These are phyloP conservation scores for Caryopteris hybrid DNA, from an alignment of 305 asterid genomes.

Conservation along the genomic window DNA sequence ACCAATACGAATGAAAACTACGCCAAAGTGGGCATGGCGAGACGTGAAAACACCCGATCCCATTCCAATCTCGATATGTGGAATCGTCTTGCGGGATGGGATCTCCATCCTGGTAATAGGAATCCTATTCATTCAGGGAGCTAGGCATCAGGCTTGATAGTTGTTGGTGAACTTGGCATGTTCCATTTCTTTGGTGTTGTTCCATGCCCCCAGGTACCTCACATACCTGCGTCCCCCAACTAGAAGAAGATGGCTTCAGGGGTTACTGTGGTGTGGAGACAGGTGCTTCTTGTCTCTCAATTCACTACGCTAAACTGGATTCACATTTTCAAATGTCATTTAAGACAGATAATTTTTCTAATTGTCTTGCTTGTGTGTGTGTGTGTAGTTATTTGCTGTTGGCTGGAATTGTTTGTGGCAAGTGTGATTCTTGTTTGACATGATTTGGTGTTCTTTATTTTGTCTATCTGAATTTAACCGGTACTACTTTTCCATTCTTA, in stretches of 20 bases:
- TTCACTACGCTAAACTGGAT: background rate
- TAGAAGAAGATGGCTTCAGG: no score
- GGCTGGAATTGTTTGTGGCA: background rate
- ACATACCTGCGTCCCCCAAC: no score
- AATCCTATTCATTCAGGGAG: no score
- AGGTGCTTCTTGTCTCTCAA: background rate
- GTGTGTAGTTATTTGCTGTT: background rate
- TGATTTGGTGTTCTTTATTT: background rate
- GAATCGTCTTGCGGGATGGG: background rate
- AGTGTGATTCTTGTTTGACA: background rate
- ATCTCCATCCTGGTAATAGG: no score
- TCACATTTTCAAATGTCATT: background rate
- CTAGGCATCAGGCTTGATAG: no score
- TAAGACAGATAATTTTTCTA: background rate
- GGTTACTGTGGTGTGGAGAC: no score
- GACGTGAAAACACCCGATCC: background rate
- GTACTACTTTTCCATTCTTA: background rate
- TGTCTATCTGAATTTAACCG: background rate
- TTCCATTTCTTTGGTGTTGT: no score
- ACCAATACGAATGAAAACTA: no score
- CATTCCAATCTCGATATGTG: background rate
- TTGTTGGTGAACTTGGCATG: no score
- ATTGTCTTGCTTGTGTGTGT: background rate
- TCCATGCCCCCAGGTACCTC: no score
- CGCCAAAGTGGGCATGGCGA: no score